Percentiles rank a stretch among this genome's conserved stretches.
Conservation (phyloP, 2,329 filamentous ascomycete species). For the Penicillium hesseltinei region DNA sequence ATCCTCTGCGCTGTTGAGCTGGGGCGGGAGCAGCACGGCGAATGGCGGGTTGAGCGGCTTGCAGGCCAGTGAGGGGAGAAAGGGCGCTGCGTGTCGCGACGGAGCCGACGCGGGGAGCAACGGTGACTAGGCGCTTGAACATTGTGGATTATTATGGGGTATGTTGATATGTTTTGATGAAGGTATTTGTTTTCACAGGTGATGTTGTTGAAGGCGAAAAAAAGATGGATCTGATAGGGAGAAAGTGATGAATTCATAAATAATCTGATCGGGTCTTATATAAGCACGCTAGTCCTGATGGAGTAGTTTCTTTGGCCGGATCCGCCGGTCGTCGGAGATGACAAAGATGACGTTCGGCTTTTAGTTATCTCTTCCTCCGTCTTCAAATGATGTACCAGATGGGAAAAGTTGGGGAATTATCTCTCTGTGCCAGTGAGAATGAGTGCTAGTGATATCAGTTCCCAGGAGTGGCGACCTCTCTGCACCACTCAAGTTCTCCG, state of each 20-base stretch:
- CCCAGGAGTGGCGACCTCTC: slow-evolving; percentile 14
- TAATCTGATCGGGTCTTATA: slow-evolving; percentile 27
- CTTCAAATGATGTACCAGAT: background rate
- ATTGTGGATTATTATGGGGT: slow-evolving; percentile 42
- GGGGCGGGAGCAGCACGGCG: slow-evolving; percentile 33
- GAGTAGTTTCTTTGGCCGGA: slow-evolving; percentile 14
- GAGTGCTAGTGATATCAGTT: slow-evolving; percentile 17
- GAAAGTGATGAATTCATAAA: slow-evolving; percentile 28
- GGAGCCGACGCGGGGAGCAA: slow-evolving; percentile 54
- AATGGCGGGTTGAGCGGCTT: slow-evolving; percentile 41
- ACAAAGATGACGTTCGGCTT: slow-evolving; percentile 11
- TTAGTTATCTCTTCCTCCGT: background rate
- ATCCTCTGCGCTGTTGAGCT: slow-evolving; percentile 46
- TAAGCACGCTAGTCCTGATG: slow-evolving; percentile 20
- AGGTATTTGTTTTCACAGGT: background rate
- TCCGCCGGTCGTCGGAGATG: slow-evolving; percentile 26
- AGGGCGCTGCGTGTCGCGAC: slow-evolving; percentile 51
- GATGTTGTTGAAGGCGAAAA: slow-evolving; percentile 16
- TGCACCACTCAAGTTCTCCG: slow-evolving; percentile 19
- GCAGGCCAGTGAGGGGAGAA: slow-evolving; percentile 44
- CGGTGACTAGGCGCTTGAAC: slow-evolving; percentile 58
- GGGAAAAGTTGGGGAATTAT: background rate
- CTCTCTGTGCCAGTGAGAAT: slow-evolving; percentile 3
- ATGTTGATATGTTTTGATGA: background rate
- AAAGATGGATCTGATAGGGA: slow-evolving; percentile 22